Evolutionary conservation across 2,329 filamentous ascomycete genomes (phyloP).

Genomic region (Monosporascus sp.): DNA sequence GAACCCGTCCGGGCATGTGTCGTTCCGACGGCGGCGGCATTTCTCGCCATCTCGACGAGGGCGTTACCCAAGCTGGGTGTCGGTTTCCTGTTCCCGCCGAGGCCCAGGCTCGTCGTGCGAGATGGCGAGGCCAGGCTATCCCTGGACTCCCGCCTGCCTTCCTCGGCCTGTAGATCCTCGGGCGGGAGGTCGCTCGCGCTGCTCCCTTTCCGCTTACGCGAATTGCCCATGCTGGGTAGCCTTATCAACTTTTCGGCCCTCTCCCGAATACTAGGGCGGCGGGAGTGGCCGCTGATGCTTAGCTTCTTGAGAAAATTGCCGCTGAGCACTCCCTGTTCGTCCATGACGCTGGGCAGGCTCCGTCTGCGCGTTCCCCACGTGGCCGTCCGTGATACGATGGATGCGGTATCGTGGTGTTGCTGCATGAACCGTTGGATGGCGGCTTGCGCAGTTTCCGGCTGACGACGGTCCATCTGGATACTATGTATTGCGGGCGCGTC

Average conservation of each 20-base stretch:
- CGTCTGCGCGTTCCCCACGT: constrained; percentile 66
- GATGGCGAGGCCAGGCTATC: constrained; percentile 47
- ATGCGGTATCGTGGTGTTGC: constrained; percentile 50
- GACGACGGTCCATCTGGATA: constrained; percentile 35
- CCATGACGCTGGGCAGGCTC: constrained; percentile 55
- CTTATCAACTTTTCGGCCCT: constrained; percentile 46
- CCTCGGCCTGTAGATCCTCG: constrained; percentile 16
- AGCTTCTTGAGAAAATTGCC: constrained; percentile 60
- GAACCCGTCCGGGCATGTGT: constrained; percentile 56
- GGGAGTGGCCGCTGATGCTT: constrained; percentile 44
- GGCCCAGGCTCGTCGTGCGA: constrained; percentile 46
- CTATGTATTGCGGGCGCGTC: constrained; percentile 41
- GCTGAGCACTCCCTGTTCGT: constrained; percentile 54
- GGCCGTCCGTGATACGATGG: constrained; percentile 56
- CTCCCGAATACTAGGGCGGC: constrained; percentile 50
- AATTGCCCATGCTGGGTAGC: constrained; percentile 41
- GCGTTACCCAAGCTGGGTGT: constrained; percentile 56
- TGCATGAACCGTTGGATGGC: constrained; percentile 49
- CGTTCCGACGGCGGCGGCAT: constrained; percentile 50
- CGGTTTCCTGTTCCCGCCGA: constrained; percentile 39
- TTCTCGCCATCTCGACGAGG: constrained; percentile 49
- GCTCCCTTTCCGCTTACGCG: constrained; percentile 42
- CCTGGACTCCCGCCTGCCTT: constrained; percentile 33
- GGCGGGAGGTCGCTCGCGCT: constrained; percentile 31
- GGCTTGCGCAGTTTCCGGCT: constrained; percentile 47